Conservation (phyloP, 108 stramenopile species). For the Craspedostauros australis region DNA sequence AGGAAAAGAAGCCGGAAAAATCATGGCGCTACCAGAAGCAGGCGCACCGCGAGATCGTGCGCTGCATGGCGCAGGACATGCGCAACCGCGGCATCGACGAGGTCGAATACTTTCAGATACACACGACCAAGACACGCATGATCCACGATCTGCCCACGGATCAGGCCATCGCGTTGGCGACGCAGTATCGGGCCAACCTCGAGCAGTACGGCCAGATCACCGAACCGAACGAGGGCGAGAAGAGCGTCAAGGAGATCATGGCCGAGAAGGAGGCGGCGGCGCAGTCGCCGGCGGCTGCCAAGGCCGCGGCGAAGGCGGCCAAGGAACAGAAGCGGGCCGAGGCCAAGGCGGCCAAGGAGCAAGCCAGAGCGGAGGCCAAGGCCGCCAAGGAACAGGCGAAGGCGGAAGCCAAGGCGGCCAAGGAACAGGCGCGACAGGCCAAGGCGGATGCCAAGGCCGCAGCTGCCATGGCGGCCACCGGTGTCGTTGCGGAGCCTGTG, state of each 20-base stretch:
- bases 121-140: slow-evolving; percentile 21
- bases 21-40: slow-evolving; percentile 18
- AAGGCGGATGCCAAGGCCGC: slow-evolving; percentile 21
- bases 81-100: slow-evolving; percentile 65
- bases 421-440: slow-evolving; percentile 17
- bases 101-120: slow-evolving; percentile 49
- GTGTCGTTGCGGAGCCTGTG: slow-evolving; percentile 16
- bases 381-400: slow-evolving; percentile 23
- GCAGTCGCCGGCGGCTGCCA: slow-evolving; percentile 2
- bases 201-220: slow-evolving; percentile 43
- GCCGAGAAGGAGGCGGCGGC: slow-evolving; percentile 18
- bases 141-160: slow-evolving; percentile 35
- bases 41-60: slow-evolving; percentile 57
- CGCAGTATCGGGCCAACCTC: slow-evolving; percentile 24
- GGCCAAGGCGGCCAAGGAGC: slow-evolving; percentile 24
- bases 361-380: slow-evolving; percentile 29
- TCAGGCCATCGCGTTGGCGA: slow-evolving; percentile 28
- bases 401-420: slow-evolving; percentile 19
- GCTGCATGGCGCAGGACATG: slow-evolving; percentile 62
- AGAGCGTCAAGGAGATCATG: slow-evolving; percentile 35
- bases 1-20: slow-evolving; percentile 11
- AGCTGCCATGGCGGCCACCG: slow-evolving; percentile 30
- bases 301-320: slow-evolving; percentile 15
- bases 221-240: slow-evolving; percentile 39
- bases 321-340: slow-evolving; percentile 33